phyloP scores from a whole-genome alignment of 73 alveolate species.

The Stentor coeruleus region DNA sequence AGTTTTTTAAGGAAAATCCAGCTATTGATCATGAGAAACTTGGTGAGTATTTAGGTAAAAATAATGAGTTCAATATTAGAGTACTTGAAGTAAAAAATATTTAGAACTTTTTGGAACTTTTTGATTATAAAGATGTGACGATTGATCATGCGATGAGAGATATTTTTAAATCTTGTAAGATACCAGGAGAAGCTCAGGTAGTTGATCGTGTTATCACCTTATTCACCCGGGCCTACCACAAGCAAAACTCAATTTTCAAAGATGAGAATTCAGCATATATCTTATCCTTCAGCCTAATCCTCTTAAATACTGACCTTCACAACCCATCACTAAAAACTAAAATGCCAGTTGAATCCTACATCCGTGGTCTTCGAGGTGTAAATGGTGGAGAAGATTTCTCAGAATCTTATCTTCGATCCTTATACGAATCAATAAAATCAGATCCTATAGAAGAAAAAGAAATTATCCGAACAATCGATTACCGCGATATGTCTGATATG shows the following conservation, averaged over 20 bases:
- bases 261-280: background rate
- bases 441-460: background rate
- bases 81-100: no score
- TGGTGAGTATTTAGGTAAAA: background rate
- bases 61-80: background rate
- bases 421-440: background rate
- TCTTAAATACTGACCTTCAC: background rate
- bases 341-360: background rate
- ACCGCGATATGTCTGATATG: background rate
- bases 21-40: background rate
- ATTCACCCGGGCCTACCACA: background rate
- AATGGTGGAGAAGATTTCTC: constrained; percentile 12
- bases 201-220: background rate
- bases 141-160: background rate
- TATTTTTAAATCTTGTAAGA: background rate
- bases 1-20: background rate
- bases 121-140: background rate
- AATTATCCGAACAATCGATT: background rate
- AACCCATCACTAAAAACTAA: background rate
- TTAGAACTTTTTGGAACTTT: background rate
- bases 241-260: background rate
- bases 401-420: background rate
- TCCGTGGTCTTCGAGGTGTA: background rate
- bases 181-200: background rate
- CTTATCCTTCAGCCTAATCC: background rate